phyloP scores from a whole-genome alignment of 371 early-diverging fungal genomes.

The Massospora cicadina region DNA sequence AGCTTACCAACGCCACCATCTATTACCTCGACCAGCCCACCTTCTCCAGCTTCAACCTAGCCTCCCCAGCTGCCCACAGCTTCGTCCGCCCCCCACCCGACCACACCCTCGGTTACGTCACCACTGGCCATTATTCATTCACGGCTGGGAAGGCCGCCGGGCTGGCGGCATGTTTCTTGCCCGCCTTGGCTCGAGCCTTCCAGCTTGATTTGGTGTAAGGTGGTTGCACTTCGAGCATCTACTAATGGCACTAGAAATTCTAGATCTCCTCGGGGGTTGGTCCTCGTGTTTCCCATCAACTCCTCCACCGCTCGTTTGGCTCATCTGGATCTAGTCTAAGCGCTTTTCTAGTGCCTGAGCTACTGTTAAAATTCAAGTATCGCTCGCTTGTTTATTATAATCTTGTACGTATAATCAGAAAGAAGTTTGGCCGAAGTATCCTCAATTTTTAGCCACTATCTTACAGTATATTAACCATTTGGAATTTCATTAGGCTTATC shows the following conservation, averaged over 20 bases:
- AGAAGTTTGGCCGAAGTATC: no score
- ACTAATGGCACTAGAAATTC: neutral
- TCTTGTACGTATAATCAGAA: no score
- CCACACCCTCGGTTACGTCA: conserved; percentile 45
- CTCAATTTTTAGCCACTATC: no score
- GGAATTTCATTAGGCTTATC: no score
- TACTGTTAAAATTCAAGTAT: no score
- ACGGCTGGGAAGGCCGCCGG: conserved; percentile 24
- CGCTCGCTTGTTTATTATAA: no score
- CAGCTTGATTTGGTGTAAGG: neutral
- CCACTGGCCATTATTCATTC: conserved; percentile 47
- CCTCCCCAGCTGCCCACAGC: neutral
- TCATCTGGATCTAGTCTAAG: neutral
- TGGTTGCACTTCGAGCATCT: neutral
- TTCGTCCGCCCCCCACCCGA: conserved; percentile 14
- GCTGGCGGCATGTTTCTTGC: neutral
- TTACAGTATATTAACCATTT: no score
- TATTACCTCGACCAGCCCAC: conserved; percentile 13
- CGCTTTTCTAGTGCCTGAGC: no score
- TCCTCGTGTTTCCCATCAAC: neutral
- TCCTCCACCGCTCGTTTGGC: neutral
- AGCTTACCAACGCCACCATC: conserved; percentile 13
- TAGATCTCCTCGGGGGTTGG: neutral
- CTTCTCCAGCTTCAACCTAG: conserved; percentile 15
- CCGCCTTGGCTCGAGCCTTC: neutral